Evolutionary conservation across 305 asterid species (phyloP).

Genomic region (Solanum hybrid): DNA sequence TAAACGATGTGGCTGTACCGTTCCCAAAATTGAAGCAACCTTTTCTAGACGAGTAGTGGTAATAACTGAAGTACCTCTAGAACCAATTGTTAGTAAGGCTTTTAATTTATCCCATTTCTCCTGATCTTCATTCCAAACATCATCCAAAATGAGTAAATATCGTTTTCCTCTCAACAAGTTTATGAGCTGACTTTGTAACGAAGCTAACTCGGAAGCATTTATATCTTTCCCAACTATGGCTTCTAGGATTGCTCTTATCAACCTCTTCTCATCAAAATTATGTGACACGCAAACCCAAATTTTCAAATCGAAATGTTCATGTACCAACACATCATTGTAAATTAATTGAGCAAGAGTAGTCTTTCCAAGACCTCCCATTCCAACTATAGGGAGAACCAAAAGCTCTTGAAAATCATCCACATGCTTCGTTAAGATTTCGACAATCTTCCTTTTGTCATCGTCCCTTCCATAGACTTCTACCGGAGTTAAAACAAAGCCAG

Average conservation of each 20-base stretch:
- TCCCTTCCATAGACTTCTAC: conserved; percentile 22
- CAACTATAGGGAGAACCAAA: conserved; percentile 19
- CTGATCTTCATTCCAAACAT: conserved; percentile 26
- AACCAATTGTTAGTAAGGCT: conserved; percentile 15
- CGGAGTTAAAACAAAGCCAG: conserved; percentile 12
- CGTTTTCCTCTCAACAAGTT: conserved; percentile 7
- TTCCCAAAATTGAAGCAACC: conserved; percentile 14
- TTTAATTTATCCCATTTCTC: conserved; percentile 28
- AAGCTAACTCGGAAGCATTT: conserved; percentile 6
- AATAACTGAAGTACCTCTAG: conserved; percentile 19
- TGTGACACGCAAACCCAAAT: conserved; percentile 26
- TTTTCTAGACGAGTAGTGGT: conserved; percentile 21
- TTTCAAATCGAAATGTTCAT: conserved; percentile 9
- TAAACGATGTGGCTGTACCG: conserved; percentile 9
- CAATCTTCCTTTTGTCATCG: conserved; percentile 8
- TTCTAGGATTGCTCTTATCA: conserved; percentile 17
- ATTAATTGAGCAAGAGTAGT: conserved; percentile 26
- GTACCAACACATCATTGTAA: conserved; percentile 21
- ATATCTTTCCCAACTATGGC: conserved; percentile 6
- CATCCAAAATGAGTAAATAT: conserved; percentile 28
- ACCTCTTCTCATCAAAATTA: conserved; percentile 15
- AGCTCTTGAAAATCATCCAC: background rate
- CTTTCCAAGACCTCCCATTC: conserved; percentile 25
- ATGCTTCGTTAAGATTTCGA: background rate
- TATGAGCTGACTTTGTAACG: conserved; percentile 1